Evolutionary conservation across 2,329 filamentous ascomycete species (phyloP).

Genomic region (Cryphonectria nitschkei): DNA sequence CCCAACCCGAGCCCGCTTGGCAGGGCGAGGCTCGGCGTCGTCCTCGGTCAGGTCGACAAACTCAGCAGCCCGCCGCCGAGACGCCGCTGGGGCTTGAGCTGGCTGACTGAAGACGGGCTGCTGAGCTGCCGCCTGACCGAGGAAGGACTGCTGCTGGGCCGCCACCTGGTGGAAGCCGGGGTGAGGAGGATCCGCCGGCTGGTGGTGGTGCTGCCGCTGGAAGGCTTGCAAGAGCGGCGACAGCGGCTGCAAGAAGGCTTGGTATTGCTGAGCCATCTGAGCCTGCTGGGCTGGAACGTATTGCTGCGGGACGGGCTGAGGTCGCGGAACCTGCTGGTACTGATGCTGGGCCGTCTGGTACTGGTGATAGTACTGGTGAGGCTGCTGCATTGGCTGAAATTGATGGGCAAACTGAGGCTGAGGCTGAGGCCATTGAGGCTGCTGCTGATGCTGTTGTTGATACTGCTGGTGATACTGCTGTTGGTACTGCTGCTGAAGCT

Average conservation of each 20-base stretch:
- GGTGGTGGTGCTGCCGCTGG: neutral
- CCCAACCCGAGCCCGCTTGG: neutral
- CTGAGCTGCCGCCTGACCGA: neutral
- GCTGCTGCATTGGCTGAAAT: neutral
- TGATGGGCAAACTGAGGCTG: neutral
- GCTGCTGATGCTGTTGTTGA: neutral
- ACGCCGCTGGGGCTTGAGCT: neutral
- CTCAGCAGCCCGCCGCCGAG: neutral
- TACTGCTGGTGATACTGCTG: neutral
- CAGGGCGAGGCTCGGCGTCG: neutral
- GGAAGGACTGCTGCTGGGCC: neutral
- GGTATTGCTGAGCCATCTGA: neutral
- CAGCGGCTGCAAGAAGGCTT: neutral
- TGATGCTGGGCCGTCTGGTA: neutral
- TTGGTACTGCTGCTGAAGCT: neutral
- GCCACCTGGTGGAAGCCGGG: neutral
- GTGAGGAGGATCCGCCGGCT: neutral
- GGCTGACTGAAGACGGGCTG: neutral
- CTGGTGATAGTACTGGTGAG: neutral
- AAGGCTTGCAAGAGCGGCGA: neutral
- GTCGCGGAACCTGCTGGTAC: neutral
- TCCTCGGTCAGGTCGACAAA: slow-evolving; percentile 2
- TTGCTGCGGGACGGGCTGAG: neutral
- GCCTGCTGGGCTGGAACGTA: neutral
- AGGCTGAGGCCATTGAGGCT: neutral